Percentiles rank a stretch among this genome's conserved stretches.
Evolutionary conservation across 2,329 filamentous ascomycete species (phyloP).

Genomic region (Alternaria triticimaculans): DNA sequence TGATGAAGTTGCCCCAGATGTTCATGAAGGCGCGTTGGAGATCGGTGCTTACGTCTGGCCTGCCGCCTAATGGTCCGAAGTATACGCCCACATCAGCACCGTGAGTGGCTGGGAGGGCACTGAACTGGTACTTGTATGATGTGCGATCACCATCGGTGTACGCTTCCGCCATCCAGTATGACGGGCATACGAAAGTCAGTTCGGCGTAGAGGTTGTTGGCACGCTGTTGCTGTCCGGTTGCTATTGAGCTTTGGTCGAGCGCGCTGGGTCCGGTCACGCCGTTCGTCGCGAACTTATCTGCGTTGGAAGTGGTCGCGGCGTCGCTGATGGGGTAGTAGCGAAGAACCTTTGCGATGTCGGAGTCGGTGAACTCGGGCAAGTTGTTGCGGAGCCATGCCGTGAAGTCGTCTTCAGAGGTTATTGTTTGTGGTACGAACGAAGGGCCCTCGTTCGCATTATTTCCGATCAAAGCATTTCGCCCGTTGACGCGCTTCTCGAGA

Average conservation of each 20-base stretch:
- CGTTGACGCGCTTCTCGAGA: slow-evolving; percentile 47
- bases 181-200: slow-evolving; percentile 62
- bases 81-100: slow-evolving; percentile 20
- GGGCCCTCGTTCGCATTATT: slow-evolving; percentile 62
- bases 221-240: slow-evolving; percentile 62
- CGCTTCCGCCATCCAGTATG: slow-evolving; percentile 62
- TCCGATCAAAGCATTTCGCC: slow-evolving; percentile 42
- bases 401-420: slow-evolving; percentile 53
- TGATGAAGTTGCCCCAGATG: slow-evolving; percentile 19
- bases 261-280: slow-evolving; percentile 53
- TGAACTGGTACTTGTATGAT: slow-evolving; percentile 30
- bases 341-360: slow-evolving; percentile 50
- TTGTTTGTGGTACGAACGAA: slow-evolving; percentile 53
- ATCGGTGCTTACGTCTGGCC: neutral
- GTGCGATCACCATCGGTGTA: slow-evolving; percentile 34
- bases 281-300: slow-evolving; percentile 41
- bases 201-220: slow-evolving; percentile 62
- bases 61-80: slow-evolving; percentile 17
- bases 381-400: slow-evolving; percentile 53
- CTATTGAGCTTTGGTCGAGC: slow-evolving; percentile 57
- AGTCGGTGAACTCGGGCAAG: slow-evolving; percentile 41
- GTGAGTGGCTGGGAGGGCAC: slow-evolving; percentile 26
- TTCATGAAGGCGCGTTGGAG: slow-evolving; percentile 1
- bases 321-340: slow-evolving; percentile 32
- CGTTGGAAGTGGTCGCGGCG: slow-evolving; percentile 28